These are phyloP conservation scores for Climacium dendroides DNA, from an alignment of 225 moss, liverwort and hornwort species.

Conservation along the genomic window DNA sequence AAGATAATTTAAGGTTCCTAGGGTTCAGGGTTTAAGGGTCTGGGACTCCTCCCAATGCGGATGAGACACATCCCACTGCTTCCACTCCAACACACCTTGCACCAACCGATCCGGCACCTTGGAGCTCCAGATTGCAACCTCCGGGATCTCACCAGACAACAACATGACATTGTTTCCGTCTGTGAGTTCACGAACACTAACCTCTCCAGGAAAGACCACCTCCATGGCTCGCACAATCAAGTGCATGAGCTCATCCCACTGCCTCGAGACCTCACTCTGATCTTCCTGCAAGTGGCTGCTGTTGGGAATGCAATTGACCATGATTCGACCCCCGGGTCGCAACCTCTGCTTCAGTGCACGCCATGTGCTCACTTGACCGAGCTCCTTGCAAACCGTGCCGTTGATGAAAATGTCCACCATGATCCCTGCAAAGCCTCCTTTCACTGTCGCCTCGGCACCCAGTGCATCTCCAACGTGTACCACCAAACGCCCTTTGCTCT, in stretches of 20 bases:
- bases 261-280: not conserved
- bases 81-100: slow-evolving; percentile 30
- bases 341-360: slow-evolving; percentile 18
- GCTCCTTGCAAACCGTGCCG: slow-evolving; percentile 29
- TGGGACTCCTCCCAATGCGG: not conserved
- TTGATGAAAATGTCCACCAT: slow-evolving; percentile 49
- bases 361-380: slow-evolving; percentile 26
- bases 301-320: slow-evolving; percentile 58
- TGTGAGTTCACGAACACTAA: slow-evolving; percentile 24
- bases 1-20: not conserved
- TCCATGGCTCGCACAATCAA: slow-evolving; percentile 27
- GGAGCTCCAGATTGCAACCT: not conserved
- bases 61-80: not conserved
- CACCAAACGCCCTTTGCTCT: slow-evolving; percentile 10
- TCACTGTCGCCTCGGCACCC: not conserved
- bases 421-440: slow-evolving; percentile 47
- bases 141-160: slow-evolving; percentile 26
- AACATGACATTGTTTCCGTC: slow-evolving; percentile 45
- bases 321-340: slow-evolving; percentile 21
- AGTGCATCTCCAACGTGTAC: slow-evolving; percentile 50
- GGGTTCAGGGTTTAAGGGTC: not conserved
- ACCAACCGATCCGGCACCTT: slow-evolving; percentile 12
- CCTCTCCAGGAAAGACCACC: slow-evolving; percentile 28
- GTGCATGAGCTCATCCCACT: slow-evolving; percentile 35
- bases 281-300: slow-evolving; percentile 15